A percentile compares a stretch with the other conserved stretches of the same genome.
Conservation (phyloP, 345 rosid species). For the Citrus sinensis region DNA sequence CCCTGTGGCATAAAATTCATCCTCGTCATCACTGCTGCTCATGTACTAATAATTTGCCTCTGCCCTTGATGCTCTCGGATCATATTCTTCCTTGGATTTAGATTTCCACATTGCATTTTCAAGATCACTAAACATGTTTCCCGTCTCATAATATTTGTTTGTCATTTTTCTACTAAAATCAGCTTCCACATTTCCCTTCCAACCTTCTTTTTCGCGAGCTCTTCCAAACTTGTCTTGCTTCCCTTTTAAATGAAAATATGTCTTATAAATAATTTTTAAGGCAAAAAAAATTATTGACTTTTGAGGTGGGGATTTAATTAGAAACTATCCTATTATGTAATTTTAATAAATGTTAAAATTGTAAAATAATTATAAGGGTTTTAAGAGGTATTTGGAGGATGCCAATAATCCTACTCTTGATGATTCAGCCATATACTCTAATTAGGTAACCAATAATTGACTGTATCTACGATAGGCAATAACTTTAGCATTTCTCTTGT, state of each 20-base stretch:
- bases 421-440: neutral
- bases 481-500: too few relatives aligned
- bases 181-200: constrained; percentile 23
- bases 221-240: constrained; percentile 15
- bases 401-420: too few relatives aligned
- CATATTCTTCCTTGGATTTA: constrained; percentile 38
- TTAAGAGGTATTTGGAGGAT: too few relatives aligned
- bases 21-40: constrained; percentile 37
- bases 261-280: too few relatives aligned
- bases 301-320: too few relatives aligned
- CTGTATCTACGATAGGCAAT: too few relatives aligned
- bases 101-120: constrained; percentile 77
- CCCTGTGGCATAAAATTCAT: constrained; percentile 15
- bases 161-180: constrained; percentile 26
- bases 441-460: too few relatives aligned
- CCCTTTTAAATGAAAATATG: neutral
- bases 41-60: constrained; percentile 20
- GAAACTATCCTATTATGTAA: too few relatives aligned
- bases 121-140: constrained; percentile 61
- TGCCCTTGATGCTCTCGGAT: constrained; percentile 20
- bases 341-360: too few relatives aligned
- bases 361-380: too few relatives aligned
- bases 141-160: constrained; percentile 45
- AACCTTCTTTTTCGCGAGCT: constrained; percentile 7
- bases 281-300: too few relatives aligned